Conservation (phyloP, 2,329 filamentous ascomycete species). For the Apiospora hydei region DNA sequence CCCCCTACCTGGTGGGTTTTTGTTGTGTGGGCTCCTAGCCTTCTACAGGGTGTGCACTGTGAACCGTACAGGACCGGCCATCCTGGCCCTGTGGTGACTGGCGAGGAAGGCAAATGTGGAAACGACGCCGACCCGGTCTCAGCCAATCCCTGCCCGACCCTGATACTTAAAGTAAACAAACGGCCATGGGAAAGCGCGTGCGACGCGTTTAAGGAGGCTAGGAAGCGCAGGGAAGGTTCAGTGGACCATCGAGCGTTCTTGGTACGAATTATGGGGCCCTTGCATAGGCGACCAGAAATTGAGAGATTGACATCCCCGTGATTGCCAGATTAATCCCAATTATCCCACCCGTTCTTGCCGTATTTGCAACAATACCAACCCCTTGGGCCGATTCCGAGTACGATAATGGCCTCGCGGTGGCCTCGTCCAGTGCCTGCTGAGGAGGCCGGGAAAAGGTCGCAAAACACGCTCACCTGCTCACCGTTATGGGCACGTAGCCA, state of each 20-base stretch:
- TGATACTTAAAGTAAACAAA: constrained; percentile 26
- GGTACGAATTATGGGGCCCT: constrained; percentile 16
- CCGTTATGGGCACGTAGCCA: not conserved
- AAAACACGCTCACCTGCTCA: constrained; percentile 13
- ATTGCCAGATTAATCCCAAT: constrained; percentile 18
- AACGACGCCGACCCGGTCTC: not conserved
- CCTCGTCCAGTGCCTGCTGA: not conserved
- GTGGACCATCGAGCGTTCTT: constrained; percentile 23
- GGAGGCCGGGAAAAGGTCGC: not conserved
- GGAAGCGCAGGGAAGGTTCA: constrained; percentile 22
- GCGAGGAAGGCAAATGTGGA: not conserved
- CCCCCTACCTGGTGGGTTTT: not conserved
- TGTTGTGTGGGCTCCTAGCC: not conserved
- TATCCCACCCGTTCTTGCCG: constrained; percentile 19
- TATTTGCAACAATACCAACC: constrained; percentile 20
- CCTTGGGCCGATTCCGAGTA: constrained; percentile 19
- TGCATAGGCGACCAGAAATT: constrained; percentile 21
- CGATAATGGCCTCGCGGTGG: constrained; percentile 1
- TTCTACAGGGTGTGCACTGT: constrained; percentile 19
- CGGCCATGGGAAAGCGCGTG: constrained; percentile 15
- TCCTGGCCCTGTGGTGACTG: not conserved
- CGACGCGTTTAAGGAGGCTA: constrained; percentile 24
- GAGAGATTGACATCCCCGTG: constrained; percentile 23
- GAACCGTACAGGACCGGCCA: not conserved
- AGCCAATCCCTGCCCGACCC: constrained; percentile 19